Evolutionary conservation across 225 moss, liverwort and hornwort genomes (phyloP).

Genomic region (Asterella californica): DNA sequence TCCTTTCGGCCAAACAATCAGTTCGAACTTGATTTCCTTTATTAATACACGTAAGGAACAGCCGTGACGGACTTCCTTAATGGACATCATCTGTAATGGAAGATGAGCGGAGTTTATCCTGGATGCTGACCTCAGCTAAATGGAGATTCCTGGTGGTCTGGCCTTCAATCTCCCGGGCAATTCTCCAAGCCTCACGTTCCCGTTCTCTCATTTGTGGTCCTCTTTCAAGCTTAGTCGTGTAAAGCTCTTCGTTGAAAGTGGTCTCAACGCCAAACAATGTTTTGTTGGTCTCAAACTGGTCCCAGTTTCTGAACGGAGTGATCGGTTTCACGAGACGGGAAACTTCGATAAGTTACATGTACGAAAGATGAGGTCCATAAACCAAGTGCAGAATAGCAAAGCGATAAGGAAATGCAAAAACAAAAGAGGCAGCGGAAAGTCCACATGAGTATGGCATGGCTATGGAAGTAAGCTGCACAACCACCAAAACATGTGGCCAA

Average conservation of each 20-base stretch:
- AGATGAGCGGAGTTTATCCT: not conserved
- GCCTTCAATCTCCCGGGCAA: conserved; percentile 82
- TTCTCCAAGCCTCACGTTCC: conserved; percentile 81
- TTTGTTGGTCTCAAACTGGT: conserved; percentile 93
- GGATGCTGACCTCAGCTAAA: conserved; percentile 64
- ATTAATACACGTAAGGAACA: not conserved
- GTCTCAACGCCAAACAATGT: conserved; percentile 85
- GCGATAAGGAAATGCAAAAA: too few species aligned
- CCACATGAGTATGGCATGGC: too few species aligned
- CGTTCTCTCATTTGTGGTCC: conserved; percentile 86
- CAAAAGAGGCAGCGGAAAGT: too few species aligned
- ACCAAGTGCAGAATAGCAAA: too few species aligned
- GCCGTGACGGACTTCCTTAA: not conserved
- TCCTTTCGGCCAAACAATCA: too few species aligned
- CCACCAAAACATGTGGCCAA: too few species aligned
- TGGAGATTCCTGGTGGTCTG: conserved; percentile 76
- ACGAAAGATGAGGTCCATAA: too few species aligned
- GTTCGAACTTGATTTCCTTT: not conserved
- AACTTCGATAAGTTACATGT: not conserved
- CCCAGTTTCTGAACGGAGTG: conserved; percentile 57
- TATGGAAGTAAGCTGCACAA: too few species aligned
- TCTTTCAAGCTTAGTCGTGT: conserved; percentile 84
- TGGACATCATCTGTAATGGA: not conserved
- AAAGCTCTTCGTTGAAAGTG: conserved; percentile 89
- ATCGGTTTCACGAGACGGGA: too few species aligned